phyloP scores from a whole-genome alignment of 257 asterid genomes.

The Anisodus acutangulus region DNA sequence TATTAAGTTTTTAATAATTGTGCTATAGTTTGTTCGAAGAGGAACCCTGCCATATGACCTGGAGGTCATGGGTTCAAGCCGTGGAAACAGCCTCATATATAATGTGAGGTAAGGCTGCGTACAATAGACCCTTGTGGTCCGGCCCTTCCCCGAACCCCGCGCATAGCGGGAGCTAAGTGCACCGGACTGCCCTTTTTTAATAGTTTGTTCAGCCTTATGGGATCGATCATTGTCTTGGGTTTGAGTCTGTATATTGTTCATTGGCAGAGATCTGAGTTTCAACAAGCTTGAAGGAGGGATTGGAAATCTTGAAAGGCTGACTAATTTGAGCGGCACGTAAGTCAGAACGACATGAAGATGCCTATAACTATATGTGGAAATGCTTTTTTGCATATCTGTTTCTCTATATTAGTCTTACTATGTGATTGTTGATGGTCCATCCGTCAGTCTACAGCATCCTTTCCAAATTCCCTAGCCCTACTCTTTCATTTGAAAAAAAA shows the following conservation, averaged over 20 bases:
- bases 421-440: background rate
- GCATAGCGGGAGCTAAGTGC: too few species aligned
- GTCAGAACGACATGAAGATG: background rate
- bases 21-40: too few species aligned
- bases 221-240: background rate
- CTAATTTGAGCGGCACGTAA: constrained; percentile 39
- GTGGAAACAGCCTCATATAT: too few species aligned
- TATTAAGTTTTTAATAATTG: background rate
- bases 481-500: background rate
- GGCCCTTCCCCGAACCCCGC: too few species aligned
- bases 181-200: too few species aligned
- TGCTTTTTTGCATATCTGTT: background rate
- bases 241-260: constrained; percentile 22
- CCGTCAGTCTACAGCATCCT: background rate
- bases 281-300: constrained; percentile 55
- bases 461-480: background rate
- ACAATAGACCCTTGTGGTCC: too few species aligned
- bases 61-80: too few species aligned
- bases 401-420: background rate
- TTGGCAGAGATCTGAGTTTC: constrained; percentile 63
- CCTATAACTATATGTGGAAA: background rate
- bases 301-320: constrained; percentile 40
- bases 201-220: background rate
- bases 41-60: too few species aligned
- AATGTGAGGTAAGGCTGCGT: too few species aligned